These are phyloP conservation scores for Populus simonii DNA, from an alignment of 345 rosid species.

Conservation along the genomic window DNA sequence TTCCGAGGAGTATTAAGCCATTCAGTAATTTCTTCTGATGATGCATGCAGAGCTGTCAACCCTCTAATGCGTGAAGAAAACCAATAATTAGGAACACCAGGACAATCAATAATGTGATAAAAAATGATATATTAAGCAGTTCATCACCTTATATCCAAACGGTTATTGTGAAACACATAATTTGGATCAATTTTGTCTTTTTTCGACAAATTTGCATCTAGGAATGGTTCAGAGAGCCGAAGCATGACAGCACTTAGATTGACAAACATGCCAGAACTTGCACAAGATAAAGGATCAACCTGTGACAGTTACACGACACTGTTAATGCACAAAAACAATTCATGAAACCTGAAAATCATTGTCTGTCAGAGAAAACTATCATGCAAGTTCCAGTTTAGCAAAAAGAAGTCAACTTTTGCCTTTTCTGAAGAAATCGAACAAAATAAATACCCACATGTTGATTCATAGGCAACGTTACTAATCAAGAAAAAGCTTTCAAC, in stretches of 20 bases:
- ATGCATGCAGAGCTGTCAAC: slow-evolving; percentile 87
- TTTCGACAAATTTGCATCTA: slow-evolving; percentile 72
- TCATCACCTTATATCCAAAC: slow-evolving; percentile 82
- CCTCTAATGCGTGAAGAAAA: slow-evolving; percentile 40
- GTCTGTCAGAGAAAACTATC: not conserved
- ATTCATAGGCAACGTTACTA: not conserved
- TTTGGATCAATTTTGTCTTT: slow-evolving; percentile 84
- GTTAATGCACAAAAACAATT: not conserved
- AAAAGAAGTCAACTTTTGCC: not conserved
- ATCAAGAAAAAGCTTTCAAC: not conserved
- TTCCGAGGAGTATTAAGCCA: slow-evolving; percentile 54
- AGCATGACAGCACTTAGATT: slow-evolving; percentile 98
- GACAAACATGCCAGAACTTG: slow-evolving; percentile 97
- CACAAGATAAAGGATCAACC: slow-evolving; percentile 94
- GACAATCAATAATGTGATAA: slow-evolving; percentile 1
- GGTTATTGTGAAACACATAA: slow-evolving; percentile 64
- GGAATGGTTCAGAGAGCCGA: slow-evolving; percentile 82
- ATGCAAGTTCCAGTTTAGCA: not conserved
- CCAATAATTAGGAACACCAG: slow-evolving; percentile 17
- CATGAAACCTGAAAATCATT: not conserved
- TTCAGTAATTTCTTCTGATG: slow-evolving; percentile 84
- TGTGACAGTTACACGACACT: slow-evolving; percentile 28
- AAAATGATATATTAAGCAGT: slow-evolving; percentile 2
- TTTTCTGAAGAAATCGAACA: not conserved
- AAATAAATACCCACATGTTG: not conserved